Percentiles rank a stretch among this genome's conserved stretches.
Evolutionary conservation across 768 basidiomycete species (phyloP).

Genomic region (Saitozyma podzolica): DNA sequence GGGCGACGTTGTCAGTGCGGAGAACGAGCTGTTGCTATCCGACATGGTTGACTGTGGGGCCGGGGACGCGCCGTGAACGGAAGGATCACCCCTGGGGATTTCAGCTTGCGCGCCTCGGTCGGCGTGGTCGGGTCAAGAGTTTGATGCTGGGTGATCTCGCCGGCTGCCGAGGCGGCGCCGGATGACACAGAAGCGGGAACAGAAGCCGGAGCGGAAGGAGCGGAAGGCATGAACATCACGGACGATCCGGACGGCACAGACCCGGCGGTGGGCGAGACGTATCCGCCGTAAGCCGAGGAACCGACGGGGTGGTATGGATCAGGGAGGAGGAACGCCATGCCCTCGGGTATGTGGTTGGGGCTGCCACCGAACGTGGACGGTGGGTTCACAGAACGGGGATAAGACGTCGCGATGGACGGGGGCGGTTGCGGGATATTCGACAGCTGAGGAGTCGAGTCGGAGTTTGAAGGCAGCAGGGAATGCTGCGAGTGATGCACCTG

Average conservation of each 20-base stretch:
- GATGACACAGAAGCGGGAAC: too few species aligned
- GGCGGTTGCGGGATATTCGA: slow-evolving; percentile 10
- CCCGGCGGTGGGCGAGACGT: not conserved
- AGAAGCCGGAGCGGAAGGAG: too few species aligned
- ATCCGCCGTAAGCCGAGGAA: not conserved
- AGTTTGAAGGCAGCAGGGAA: not conserved
- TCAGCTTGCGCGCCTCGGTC: not conserved
- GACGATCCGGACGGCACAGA: not conserved
- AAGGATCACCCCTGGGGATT: not conserved
- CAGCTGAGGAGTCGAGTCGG: not conserved
- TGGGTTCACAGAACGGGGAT: slow-evolving; percentile 1
- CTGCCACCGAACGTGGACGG: not conserved
- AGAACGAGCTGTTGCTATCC: not conserved
- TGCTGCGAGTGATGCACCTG: not conserved
- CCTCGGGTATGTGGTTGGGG: not conserved
- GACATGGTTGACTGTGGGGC: not conserved
- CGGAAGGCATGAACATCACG: not conserved
- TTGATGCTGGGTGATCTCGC: not conserved
- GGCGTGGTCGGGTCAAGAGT: not conserved
- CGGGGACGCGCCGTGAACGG: slow-evolving; percentile 4
- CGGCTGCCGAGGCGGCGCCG: too few species aligned
- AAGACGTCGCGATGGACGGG: slow-evolving; percentile 9
- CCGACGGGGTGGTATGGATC: slow-evolving; percentile 1
- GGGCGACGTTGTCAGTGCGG: not conserved
- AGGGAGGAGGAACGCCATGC: not conserved